Evolutionary conservation across 495 filamentous ascomycete species (phyloP).

Genomic region (Neurospora africana): DNA sequence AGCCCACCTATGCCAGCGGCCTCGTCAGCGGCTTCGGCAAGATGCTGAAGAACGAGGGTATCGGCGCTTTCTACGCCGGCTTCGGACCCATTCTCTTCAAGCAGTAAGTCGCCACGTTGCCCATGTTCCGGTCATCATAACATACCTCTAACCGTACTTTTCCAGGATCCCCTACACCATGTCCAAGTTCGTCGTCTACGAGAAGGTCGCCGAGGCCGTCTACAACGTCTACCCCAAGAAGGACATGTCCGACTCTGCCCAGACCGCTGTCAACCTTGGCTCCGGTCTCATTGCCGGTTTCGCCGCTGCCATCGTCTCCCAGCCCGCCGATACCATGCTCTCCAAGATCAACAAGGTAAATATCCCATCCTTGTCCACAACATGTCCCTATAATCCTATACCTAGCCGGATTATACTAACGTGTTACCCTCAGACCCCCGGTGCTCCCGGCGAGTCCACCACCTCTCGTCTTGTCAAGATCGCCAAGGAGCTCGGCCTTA

Average conservation of each 20-base stretch:
- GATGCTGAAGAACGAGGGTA: slow-evolving; percentile 75
- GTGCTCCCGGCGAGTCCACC: slow-evolving; percentile 89
- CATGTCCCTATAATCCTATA: neutral
- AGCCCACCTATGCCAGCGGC: slow-evolving; percentile 77
- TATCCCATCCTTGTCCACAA: neutral
- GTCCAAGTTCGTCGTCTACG: slow-evolving; percentile 99
- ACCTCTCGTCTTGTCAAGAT: slow-evolving; percentile 90
- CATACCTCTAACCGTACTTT: slow-evolving; percentile 4
- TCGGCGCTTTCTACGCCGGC: slow-evolving; percentile 87
- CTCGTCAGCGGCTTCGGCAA: slow-evolving; percentile 74
- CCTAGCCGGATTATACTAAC: neutral
- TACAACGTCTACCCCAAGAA: slow-evolving; percentile 69
- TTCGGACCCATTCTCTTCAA: slow-evolving; percentile 93
- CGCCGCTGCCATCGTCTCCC: slow-evolving; percentile 89
- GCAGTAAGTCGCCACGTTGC: slow-evolving; percentile 54
- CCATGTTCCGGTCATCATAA: neutral
- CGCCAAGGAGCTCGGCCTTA: slow-evolving; percentile 82
- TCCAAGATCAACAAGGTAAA: slow-evolving; percentile 90
- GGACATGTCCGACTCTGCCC: slow-evolving; percentile 54
- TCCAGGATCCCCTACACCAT: slow-evolving; percentile 95
- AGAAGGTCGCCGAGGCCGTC: slow-evolving; percentile 82
- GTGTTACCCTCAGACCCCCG: slow-evolving; percentile 52
- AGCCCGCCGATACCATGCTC: slow-evolving; percentile 98
- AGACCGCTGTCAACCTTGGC: slow-evolving; percentile 89
- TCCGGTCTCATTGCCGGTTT: slow-evolving; percentile 96